Evolutionary conservation across 805 yeast genomes (phyloP).

Genomic region (Millerago galiae): DNA sequence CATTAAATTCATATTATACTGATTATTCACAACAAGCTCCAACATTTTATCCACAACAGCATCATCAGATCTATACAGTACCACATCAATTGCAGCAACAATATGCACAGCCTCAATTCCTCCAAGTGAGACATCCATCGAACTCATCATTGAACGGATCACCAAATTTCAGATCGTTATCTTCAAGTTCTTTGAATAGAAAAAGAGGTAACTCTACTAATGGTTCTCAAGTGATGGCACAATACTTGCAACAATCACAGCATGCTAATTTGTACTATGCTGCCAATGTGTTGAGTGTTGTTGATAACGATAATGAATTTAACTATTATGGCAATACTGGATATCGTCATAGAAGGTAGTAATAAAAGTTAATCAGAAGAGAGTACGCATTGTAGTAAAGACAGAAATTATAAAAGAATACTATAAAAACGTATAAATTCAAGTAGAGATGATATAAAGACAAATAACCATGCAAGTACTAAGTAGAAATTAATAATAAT

Average conservation of each 20-base stretch:
- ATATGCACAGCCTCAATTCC: conserved; percentile 3
- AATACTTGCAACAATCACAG: conserved; percentile 66
- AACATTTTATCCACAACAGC: background rate
- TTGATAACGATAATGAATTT: conserved; percentile 22
- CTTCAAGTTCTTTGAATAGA: background rate
- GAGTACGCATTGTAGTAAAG: too few relatives aligned
- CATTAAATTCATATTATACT: conserved; percentile 13
- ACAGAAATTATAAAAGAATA: too few relatives aligned
- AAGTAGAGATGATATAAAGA: too few relatives aligned
- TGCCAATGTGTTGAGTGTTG: conserved; percentile 45
- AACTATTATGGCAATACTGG: conserved; percentile 1
- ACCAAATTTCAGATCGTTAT: conserved; percentile 2
- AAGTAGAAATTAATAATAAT: too few relatives aligned
- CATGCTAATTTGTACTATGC: conserved; percentile 53
- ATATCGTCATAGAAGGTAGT: background rate
- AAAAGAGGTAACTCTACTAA: conserved; percentile 23
- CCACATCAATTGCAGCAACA: conserved; percentile 1
- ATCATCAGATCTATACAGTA: background rate
- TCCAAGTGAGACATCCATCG: background rate
- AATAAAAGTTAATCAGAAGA: too few relatives aligned
- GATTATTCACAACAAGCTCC: conserved; percentile 6
- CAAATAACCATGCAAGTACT: too few relatives aligned
- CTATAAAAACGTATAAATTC: too few relatives aligned
- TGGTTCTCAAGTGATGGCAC: conserved; percentile 75
- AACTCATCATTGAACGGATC: conserved; percentile 4